Base-by-base conservation (phyloP, 2,329 filamentous ascomycete genomes). In the Talaromyces albobiverticillius region DNA sequence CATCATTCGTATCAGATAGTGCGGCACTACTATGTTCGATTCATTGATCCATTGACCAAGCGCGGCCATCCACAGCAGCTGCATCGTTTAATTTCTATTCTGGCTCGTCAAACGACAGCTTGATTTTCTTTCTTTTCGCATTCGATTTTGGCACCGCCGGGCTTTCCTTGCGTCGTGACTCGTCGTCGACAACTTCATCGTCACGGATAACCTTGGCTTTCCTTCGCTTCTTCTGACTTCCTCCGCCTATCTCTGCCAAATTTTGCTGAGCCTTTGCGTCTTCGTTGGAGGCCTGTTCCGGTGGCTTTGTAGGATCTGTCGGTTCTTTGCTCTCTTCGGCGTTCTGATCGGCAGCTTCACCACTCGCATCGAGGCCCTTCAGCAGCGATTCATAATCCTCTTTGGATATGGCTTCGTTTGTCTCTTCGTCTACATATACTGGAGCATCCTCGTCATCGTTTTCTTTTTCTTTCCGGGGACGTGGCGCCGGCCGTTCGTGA, bases 101-200 rank as follows among this genome's bases (percentile, higher is more conserved):
- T 42, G 67, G 67, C 23, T 76, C 71, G 43, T 75, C 71, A 59
- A 76, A 76, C 2, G 74, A 76, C 13, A 76, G 65, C 59, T 76
- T 76, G 57, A 76, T 72, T 60, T 74, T 76, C 54, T 69, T 71
- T 58, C 71, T 74, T 57, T 72, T 55, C 31, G 46, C 47, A 2
- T 31, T 74, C 8, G 66, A 58, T 58, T 74, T 46, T 6, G 49
- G 20, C 29, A 20, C 31, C 26, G 61, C 54, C 34, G 60, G 57
- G 40, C 58, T 31, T 4, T 61, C 59, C 51, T 65, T 66, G 46
- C 60, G 55, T 40, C 52, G 59, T 22, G 50, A 52, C 29, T 64
- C 60, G 36, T 65, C 58, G 26, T 60, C 49, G n/a, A 64, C 59
- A 23, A 46, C 26, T 7, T 59, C 48, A 4, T 56, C 49, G 8